Evolutionary conservation across 129 eudicot genomes (phyloP), one percentile per base, ranked within the genome.

Genomic region (Flaveria brownii): DNA sequence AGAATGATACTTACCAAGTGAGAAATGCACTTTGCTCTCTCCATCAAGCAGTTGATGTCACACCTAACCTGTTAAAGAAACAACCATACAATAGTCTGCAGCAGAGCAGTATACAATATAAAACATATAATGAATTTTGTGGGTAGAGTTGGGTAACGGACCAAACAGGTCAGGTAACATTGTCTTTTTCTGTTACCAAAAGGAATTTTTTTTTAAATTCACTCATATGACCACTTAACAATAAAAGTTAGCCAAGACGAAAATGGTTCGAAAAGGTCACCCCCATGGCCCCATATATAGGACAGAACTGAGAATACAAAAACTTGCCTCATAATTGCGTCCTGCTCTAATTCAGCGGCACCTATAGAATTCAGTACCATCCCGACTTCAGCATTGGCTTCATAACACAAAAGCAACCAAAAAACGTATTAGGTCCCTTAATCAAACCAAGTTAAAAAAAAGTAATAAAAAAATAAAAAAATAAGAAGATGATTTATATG

Each of bases 241-340:
- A 23, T 12, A 9, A 10, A 22, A 22, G 66, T 3, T 60, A 60
- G 3, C 66, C 66, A 9, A 60, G 28, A 8, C 3, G 23, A 33
- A 33, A 30, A 64, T n/a, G 1, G 42, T 8, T n/a, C 12, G 13
- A 64, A n/a, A 30, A 64, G 36, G 47, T 33, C 70, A n/a, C 49
- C 41, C 39, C 41, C 41, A 36, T 0, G 8, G 42, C 41, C 39
- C 41, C 41, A 36, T 0, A 36, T 36, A 36, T 36, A 82, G 71
- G 80, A 71, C 9, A 46, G 77, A 42, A 82, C 82, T 23, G 10
- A 66, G 82, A 68, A 54, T 54, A 57, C 69, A 5, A 47, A 20
- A 36, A 82, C 93, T 82, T 87, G 96, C 97, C 96, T 92, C 83
- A 79, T 82, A 45, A 72, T 81, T 10, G 82, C 54, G 15, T 81